Base-by-base conservation (phyloP, 306 rosid genomes). In the Calophaca sinica region DNA sequence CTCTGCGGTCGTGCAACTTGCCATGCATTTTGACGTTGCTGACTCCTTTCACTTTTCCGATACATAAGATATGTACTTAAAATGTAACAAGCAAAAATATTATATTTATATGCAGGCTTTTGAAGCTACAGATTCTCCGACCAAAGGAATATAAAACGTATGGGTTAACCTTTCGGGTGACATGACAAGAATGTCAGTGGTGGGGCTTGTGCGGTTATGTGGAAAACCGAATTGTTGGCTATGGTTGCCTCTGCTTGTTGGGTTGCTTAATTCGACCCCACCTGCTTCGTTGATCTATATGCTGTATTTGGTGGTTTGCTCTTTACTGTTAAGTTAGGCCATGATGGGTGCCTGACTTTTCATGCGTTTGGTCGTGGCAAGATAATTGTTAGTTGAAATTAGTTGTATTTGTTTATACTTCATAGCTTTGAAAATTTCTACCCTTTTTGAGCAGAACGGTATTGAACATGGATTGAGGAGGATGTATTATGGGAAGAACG, bases 1-100 rank as follows among this genome's bases (percentile, higher is more conserved):
- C 77, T 79, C 98, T 35, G 86, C 83, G 12, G 86, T 96, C 48
- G 69, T 84, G 69, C 92, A 91, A 79, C 93, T 96, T 69, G 92
- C 99, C 67, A 82, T 82, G 80, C 99, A 87, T 78, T 83, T 96
- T 11, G 86, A 80, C 6, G 90, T 89, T 62, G 85, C 85, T 7
- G 91, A 85, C 70, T 74, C 57, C 53, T 91, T 94, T 88, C 87
- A 84, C 86, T 85, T 90, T 45, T 77, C 68, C 26, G 85, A 84
- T 72, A 75, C 78, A 29, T 83, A 88, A 77, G 10, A 86, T 62
- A 46, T 62, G 76, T 68, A 46, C 61, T 73, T 75, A 13, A 64
- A 72, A 78, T 68, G 45, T 72, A 45, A 32, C 67, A 51, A 62
- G 62, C 60, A 51, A 72, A 72, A 79, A 67, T 70, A 45, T 38